Evolutionary conservation across 129 eudicot species (phyloP).

Genomic region (Helianthus annuus): HanXRQr2.0-SUNRISE NC_035446.2:172406675-172407174

Average conservation of each 20-base stretch:
- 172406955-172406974: slow-evolving; percentile 53
- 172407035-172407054: slow-evolving; percentile 54
- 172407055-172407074: slow-evolving; percentile 55
- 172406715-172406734: slow-evolving; percentile 66
- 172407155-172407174: slow-evolving; percentile 69
- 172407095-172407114: slow-evolving; percentile 56
- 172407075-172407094: slow-evolving; percentile 63
- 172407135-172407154: slow-evolving; percentile 64
- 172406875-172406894: slow-evolving; percentile 57
- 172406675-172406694: slow-evolving; percentile 62
- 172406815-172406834: slow-evolving; percentile 74
- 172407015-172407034: slow-evolving; percentile 65
- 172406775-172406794: slow-evolving; percentile 66
- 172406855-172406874: slow-evolving; percentile 69
- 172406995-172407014: slow-evolving; percentile 68
- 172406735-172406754: slow-evolving; percentile 70
- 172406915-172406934: slow-evolving; percentile 65
- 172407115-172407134: slow-evolving; percentile 65
- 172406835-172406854: slow-evolving; percentile 76
- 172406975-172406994: slow-evolving; percentile 63
- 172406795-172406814: slow-evolving; percentile 75
- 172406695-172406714: slow-evolving; percentile 65
- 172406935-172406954: slow-evolving; percentile 56
- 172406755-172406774: slow-evolving; percentile 67
- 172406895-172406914: slow-evolving; percentile 69